Evolutionary conservation across 2,329 filamentous ascomycete genomes (phyloP), one percentile per base, ranked within the genome.

Genomic region (Diaporthe sp.): DNA sequence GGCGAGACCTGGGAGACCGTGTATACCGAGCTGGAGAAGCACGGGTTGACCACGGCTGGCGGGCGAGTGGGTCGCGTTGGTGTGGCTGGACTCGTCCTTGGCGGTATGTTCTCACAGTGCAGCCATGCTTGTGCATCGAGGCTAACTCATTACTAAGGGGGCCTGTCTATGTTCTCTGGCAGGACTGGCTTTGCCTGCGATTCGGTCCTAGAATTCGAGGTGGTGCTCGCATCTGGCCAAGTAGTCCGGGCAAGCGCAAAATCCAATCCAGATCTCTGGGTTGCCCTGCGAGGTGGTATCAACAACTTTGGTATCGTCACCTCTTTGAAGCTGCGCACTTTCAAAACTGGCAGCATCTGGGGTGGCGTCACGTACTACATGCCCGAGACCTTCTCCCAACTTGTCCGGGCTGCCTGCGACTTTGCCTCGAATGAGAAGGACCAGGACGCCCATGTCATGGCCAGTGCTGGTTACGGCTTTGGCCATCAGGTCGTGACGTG

Each of bases 271-370:
- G 85, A 89, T 61, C 82, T 89, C 0, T 89, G 80, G 77, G 83
- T 82, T 78, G 86, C 87, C 2, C 80, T 87, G 7, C 83, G 83
- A 42, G 85, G 85, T n/a, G 86, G 86, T 28, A 81, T 82, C n/a
- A 83, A 82, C 58, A 88, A 86, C 76, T 86, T 86, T 35, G 86
- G 85, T 15, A 72, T 79, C 57, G 7, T 57, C 35, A 72, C 70
- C 5, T 54, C 47, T 12, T 47, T 72, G 12, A 68, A 78, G 68
- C 76, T 5, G 76, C 4, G 76, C 78, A 61, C 78, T 28, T 74
- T 80, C 25, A 77, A 74, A 55, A 74, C 76, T 13, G 76, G 78
- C 3, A 15, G 75, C 5, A 80, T 77, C 61, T 72, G 58, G 58
- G 58, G 57, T 4, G 70, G 70, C 2, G 70, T 72, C 19, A 76